Percentiles rank a stretch among this genome's conserved stretches.
phyloP scores from a whole-genome alignment of 768 basidiomycete genomes.

The Suillus plorans region DNA sequence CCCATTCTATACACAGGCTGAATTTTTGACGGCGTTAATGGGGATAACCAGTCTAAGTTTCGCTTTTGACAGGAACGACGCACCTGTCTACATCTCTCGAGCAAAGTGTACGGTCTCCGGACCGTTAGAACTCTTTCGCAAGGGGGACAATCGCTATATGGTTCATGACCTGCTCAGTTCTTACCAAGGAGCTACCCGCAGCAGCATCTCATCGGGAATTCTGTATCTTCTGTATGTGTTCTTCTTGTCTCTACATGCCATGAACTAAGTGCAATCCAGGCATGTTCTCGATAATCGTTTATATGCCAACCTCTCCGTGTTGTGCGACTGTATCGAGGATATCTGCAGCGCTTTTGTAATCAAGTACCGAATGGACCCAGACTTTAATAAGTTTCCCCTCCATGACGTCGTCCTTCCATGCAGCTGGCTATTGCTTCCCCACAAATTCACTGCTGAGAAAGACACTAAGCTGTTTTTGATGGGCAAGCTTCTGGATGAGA shows the following conservation, averaged over 20 bases:
- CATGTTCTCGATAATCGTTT: conserved; percentile 41
- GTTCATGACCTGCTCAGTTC: conserved; percentile 32
- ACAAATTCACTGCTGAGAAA: conserved; percentile 16
- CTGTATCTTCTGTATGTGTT: conserved; percentile 6
- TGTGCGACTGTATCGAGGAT: conserved; percentile 54
- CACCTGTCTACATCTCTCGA: conserved; percentile 35
- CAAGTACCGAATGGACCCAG: conserved; percentile 23
- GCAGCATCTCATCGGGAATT: conserved; percentile 36
- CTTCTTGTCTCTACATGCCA: background rate
- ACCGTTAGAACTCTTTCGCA: conserved; percentile 6
- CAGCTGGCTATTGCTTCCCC: conserved; percentile 43
- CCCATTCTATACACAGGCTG: background rate
- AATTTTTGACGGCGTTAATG: conserved; percentile 42
- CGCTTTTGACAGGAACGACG: conserved; percentile 35
- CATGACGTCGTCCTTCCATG: conserved; percentile 54
- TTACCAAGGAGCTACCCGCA: conserved; percentile 26
- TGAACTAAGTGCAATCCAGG: conserved; percentile 27
- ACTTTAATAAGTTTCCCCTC: conserved; percentile 17
- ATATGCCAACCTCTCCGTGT: conserved; percentile 42
- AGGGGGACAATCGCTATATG: conserved; percentile 21
- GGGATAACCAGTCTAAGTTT: conserved; percentile 39
- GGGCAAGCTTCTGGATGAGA: conserved; percentile 12
- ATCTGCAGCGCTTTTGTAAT: conserved; percentile 44
- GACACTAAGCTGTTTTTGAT: conserved; percentile 10
- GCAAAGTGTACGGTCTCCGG: conserved; percentile 25